Evolutionary conservation across 352 stramenopile genomes (phyloP).

Genomic region (Phytopythium delawarense): DNA sequence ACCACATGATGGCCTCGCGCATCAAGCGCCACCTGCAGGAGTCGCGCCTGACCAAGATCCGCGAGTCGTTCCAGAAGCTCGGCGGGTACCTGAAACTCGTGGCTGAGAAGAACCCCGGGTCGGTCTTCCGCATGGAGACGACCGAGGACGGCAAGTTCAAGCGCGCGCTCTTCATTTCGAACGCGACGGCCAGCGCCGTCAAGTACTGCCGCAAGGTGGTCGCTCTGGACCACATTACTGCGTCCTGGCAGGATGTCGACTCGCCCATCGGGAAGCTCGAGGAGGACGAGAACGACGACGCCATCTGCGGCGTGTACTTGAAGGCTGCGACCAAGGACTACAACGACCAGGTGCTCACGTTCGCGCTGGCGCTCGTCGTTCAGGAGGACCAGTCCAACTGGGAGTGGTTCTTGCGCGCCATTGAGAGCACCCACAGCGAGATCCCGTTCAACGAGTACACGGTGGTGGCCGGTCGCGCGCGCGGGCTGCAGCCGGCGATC

Average conservation of each 20-base stretch:
- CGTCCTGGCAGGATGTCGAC: constrained; percentile 32
- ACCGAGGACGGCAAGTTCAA: constrained; percentile 48
- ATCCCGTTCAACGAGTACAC: constrained; percentile 63
- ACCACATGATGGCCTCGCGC: constrained; percentile 83
- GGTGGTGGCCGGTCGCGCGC: constrained; percentile 52
- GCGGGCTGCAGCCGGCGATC: constrained; percentile 48
- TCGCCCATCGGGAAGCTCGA: constrained; percentile 33
- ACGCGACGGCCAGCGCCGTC: constrained; percentile 45
- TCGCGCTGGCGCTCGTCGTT: constrained; percentile 61
- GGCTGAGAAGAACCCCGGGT: constrained; percentile 62
- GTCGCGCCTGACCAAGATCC: constrained; percentile 47
- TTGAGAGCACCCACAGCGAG: constrained; percentile 32
- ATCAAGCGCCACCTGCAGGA: constrained; percentile 73
- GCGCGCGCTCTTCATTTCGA: constrained; percentile 59
- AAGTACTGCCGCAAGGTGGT: constrained; percentile 58
- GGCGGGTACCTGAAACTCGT: constrained; percentile 57
- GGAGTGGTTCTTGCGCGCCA: constrained; percentile 64
- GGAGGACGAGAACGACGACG: constrained; percentile 62
- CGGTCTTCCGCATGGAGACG: constrained; percentile 48
- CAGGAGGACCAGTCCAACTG: constrained; percentile 66
- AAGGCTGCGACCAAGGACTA: constrained; percentile 70
- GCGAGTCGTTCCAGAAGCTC: constrained; percentile 64
- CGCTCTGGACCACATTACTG: constrained; percentile 51
- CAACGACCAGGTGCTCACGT: constrained; percentile 65
- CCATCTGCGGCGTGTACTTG: constrained; percentile 67